These are phyloP conservation scores for Spiromastix sp. DNA, from an alignment of 2,329 filamentous ascomycete species.

Conservation along the genomic window DNA sequence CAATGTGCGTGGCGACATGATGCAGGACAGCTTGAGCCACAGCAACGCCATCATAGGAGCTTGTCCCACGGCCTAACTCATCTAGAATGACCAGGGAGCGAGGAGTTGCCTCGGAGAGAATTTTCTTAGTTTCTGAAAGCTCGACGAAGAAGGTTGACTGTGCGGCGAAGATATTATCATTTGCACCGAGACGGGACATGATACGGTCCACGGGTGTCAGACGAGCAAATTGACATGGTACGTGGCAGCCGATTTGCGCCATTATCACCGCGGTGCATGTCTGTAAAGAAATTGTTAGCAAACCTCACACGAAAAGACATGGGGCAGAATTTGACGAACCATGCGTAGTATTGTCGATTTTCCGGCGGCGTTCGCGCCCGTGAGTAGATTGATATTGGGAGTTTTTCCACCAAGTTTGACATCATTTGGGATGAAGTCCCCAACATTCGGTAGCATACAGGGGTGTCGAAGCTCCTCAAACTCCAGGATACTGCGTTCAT, in stretches of 20 bases:
- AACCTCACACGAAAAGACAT: not conserved
- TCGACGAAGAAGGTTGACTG: constrained; percentile 99
- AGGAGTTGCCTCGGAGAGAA: constrained; percentile 83
- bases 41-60: constrained; percentile 90
- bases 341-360: constrained; percentile 95
- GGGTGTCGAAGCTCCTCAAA: constrained; percentile 90
- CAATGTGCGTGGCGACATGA: constrained; percentile 85
- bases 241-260: constrained; percentile 89
- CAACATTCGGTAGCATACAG: constrained; percentile 80
- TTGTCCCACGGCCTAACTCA: constrained; percentile 88
- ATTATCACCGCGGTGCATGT: constrained; percentile 95
- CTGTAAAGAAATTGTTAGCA: constrained; percentile 29
- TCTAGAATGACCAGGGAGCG: constrained; percentile 94
- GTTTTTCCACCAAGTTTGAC: constrained; percentile 71
- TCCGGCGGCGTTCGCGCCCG: constrained; percentile 91
- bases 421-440: constrained; percentile 95
- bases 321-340: constrained; percentile 44
- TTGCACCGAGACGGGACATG: constrained; percentile 94
- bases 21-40: constrained; percentile 97
- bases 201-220: constrained; percentile 92
- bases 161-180: constrained; percentile 97
- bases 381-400: constrained; percentile 81
- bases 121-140: constrained; percentile 95
- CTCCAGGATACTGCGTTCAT: constrained; percentile 76
- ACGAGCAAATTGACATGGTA: constrained; percentile 70